Percentiles rank a stretch among this genome's conserved stretches.
Conservation (phyloP, 192 early-diverging fungal genomes). For the Obelidium mucronatum region DNA sequence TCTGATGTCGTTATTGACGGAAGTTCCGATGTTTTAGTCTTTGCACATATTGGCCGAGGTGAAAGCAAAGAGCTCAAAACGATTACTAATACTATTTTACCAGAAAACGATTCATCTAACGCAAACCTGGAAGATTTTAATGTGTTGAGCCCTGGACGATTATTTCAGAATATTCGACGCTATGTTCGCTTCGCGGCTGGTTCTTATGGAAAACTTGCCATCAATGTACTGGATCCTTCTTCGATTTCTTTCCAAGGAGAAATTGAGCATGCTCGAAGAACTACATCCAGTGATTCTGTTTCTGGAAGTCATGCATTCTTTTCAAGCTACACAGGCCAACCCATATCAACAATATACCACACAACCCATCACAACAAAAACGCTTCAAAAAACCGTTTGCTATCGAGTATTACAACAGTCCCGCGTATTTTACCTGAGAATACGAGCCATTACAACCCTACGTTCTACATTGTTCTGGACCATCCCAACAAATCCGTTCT, state of each 20-base stretch:
- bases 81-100: not conserved
- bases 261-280: constrained; percentile 21
- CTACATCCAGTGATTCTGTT: constrained; percentile 1
- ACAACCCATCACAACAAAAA: constrained; percentile 58
- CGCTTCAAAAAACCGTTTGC: constrained; percentile 16
- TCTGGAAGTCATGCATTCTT: constrained; percentile 70
- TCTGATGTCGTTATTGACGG: constrained; percentile 5
- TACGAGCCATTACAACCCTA: constrained; percentile 48
- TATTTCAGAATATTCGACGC: constrained; percentile 34
- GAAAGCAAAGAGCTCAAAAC: not conserved
- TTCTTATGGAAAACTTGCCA: constrained; percentile 46
- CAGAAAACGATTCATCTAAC: not conserved
- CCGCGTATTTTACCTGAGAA: constrained; percentile 18
- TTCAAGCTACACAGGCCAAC: constrained; percentile 78
- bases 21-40: not conserved
- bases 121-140: not conserved
- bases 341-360: constrained; percentile 77
- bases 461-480: constrained; percentile 82
- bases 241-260: constrained; percentile 14
- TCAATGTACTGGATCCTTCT: constrained; percentile 33
- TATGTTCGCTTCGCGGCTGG: constrained; percentile 55
- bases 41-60: constrained; percentile 18
- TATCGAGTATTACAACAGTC: not conserved
- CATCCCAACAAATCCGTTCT: constrained; percentile 79
- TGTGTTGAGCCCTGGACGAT: not conserved